Evolutionary conservation across 148 eudicot genomes (phyloP), one percentile per base, ranked within the genome.

Genomic region (Vaccinium macrocarpon): DNA sequence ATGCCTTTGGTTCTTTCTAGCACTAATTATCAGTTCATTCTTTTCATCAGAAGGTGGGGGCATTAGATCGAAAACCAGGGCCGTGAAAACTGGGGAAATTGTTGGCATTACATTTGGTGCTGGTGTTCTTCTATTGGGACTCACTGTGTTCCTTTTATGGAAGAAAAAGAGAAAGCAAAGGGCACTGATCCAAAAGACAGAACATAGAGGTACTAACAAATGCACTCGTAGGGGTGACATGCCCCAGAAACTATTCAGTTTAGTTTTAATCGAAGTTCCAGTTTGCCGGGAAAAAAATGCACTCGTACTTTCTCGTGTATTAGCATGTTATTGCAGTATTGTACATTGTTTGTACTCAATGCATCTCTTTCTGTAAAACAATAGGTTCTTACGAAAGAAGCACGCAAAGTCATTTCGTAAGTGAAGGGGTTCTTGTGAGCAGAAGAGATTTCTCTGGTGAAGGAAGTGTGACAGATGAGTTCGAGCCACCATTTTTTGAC

Each of bases 401-500:
- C 66, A 64, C 71, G 3, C 89, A 83, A 82, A 92, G 90, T n/a
- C 57, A 78, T 48, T 62, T 88, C 14, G 6, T 84, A 50, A 86
- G 83, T 53, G 87, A 79, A 52, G 82, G 87, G 46, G 77, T 81
- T 66, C 64, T 80, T 25, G 78, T 74, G 13, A 88, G 88, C 76
- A 88, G 81, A 83, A 83, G 88, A 83, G 92, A 91, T 10, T 81
- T 62, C 38, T 78, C 87, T 3, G 76, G 66, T 75, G 91, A 88
- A 71, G 72, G 35, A 71, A 76, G 23, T 29, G 38, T 21, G 46
- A 38, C 77, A 0, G 92, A 89, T 42, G 92, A 90, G 19, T 70
- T 89, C 2, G 94, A 93, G 84, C 79, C 91, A 49, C 92, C 94
- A 56, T 61, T 91, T 57, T 88, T 87, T 29, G 92, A 91, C 56